Conservation (phyloP, 208 protist species). For the Crithidia acanthocephali region DNA sequence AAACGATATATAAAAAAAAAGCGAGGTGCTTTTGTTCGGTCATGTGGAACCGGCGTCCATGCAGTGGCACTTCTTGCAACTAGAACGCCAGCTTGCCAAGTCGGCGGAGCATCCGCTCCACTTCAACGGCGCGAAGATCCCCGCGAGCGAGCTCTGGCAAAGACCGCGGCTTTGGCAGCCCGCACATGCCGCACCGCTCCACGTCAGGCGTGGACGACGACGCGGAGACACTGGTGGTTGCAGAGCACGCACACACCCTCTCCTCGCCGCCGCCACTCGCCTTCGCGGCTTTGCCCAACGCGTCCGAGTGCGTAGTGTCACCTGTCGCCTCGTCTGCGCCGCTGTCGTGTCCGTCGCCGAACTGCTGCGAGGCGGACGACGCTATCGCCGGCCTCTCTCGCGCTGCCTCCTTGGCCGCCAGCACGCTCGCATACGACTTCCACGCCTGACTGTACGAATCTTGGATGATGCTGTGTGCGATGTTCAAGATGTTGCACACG, state of each 20-base stretch:
- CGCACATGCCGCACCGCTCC: slow-evolving; percentile 12
- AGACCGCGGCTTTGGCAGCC: neutral
- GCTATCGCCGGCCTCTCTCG: neutral
- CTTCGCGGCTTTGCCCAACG: neutral
- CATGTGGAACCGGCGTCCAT: neutral
- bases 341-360: neutral
- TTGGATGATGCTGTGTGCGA: slow-evolving; percentile 70
- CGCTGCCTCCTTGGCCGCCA: slow-evolving; percentile 5
- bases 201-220: neutral
- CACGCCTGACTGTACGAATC: slow-evolving; percentile 58
- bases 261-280: neutral
- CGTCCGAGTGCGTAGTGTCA: neutral
- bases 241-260: neutral
- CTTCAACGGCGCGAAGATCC: slow-evolving; percentile 22
- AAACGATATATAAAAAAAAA: neutral
- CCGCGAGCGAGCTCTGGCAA: neutral
- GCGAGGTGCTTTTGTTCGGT: neutral
- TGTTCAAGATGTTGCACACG: slow-evolving; percentile 65
- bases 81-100: slow-evolving; percentile 23
- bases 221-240: neutral
- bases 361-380: neutral
- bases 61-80: neutral
- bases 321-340: neutral
- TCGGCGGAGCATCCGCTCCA: slow-evolving; percentile 41
- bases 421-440: slow-evolving; percentile 24